phyloP scores from a whole-genome alignment of 176 grass and related monocot genomes.

The Poa annua region DNA sequence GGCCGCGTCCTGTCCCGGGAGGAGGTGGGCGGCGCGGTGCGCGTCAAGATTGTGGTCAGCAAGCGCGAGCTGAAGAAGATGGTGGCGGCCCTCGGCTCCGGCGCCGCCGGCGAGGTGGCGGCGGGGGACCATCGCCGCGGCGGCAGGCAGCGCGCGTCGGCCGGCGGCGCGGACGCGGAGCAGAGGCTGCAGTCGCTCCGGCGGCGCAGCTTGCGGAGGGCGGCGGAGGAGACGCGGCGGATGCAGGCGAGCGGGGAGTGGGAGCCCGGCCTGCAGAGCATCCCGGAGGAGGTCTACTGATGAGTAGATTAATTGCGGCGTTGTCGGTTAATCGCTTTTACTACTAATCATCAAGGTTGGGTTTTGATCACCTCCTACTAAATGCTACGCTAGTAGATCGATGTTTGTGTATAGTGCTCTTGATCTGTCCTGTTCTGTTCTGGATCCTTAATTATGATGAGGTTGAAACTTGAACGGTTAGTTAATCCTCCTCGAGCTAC shows the following conservation, averaged over 20 bases:
- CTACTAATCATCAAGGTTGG: constrained; percentile 50
- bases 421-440: constrained; percentile 24
- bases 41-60: constrained; percentile 87
- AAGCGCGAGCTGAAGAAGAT: constrained; percentile 89
- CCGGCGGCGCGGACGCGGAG: constrained; percentile 45
- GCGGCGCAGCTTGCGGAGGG: constrained; percentile 65
- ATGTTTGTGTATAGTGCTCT: constrained; percentile 52
- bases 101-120: constrained; percentile 20
- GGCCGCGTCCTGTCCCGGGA: constrained; percentile 59
- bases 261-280: constrained; percentile 84
- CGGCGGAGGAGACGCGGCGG: constrained; percentile 47
- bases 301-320: constrained; percentile 40
- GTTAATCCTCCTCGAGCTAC: constrained; percentile 21
- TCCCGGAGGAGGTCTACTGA: constrained; percentile 76
- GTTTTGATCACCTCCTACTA: constrained; percentile 60
- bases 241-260: constrained; percentile 58
- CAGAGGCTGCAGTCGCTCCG: constrained; percentile 80
- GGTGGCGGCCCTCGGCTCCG: constrained; percentile 59
- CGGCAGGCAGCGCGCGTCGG: constrained; percentile 35
- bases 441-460: constrained; percentile 14
- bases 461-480: background rate
- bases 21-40: constrained; percentile 71
- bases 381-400: constrained; percentile 34
- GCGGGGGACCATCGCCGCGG: constrained; percentile 31
- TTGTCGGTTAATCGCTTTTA: constrained; percentile 41